Conservation (phyloP, 768 basidiomycete genomes). For the Phylloporus rhodoxanthus region DNA sequence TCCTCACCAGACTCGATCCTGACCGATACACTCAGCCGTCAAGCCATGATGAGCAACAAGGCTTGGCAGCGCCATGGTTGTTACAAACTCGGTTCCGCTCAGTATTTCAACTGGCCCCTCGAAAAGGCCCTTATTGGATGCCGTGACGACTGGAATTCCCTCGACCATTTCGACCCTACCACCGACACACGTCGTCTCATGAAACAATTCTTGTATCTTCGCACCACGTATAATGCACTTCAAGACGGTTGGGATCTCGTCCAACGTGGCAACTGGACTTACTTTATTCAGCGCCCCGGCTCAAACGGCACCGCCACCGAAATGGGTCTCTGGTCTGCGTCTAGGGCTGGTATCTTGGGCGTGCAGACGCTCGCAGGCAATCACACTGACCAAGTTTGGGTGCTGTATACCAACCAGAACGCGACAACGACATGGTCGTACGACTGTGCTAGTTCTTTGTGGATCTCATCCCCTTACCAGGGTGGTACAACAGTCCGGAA, state of each 20-base stretch:
- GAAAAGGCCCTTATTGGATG: slow-evolving; percentile 77
- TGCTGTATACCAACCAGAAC: slow-evolving; percentile 86
- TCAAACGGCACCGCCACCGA: slow-evolving; percentile 78
- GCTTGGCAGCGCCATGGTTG: slow-evolving; percentile 95
- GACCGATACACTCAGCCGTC: slow-evolving; percentile 53
- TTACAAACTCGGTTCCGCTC: slow-evolving; percentile 81
- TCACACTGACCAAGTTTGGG: slow-evolving; percentile 67
- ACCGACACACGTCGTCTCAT: slow-evolving; percentile 69
- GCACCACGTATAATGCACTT: slow-evolving; percentile 60
- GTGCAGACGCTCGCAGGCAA: slow-evolving; percentile 60
- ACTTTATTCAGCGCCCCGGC: slow-evolving; percentile 71
- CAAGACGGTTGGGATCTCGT: slow-evolving; percentile 88
- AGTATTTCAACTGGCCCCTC: slow-evolving; percentile 92
- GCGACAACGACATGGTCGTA: slow-evolving; percentile 55
- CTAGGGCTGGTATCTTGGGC: slow-evolving; percentile 53
- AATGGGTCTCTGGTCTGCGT: slow-evolving; percentile 83
- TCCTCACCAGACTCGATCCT: slow-evolving; percentile 1
- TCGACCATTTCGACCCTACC: slow-evolving; percentile 94
- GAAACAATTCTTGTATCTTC: slow-evolving; percentile 65
- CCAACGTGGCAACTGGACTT: slow-evolving; percentile 81
- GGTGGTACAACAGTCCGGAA: slow-evolving; percentile 63
- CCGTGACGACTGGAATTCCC: slow-evolving; percentile 83
- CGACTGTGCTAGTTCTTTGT: slow-evolving; percentile 50
- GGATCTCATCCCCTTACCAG: slow-evolving; percentile 78
- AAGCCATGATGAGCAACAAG: slow-evolving; percentile 77